Evolutionary conservation across 1,284 basidiomycete genomes (phyloP).

Genomic region (Apiotrichum gamsii): DNA sequence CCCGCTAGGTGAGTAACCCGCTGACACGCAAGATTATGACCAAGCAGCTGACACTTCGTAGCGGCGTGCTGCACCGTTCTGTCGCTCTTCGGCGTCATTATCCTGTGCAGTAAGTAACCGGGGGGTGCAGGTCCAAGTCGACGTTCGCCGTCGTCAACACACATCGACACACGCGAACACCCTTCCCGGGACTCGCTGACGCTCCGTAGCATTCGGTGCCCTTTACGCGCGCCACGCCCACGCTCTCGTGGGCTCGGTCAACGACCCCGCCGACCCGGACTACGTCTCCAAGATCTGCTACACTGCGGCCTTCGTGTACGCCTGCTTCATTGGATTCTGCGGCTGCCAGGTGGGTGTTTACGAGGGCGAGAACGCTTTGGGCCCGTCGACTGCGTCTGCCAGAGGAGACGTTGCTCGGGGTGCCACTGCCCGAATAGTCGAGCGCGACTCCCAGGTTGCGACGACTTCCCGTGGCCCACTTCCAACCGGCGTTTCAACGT

Average conservation of each 20-base stretch:
- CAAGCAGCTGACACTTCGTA: constrained; percentile 24
- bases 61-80: constrained; percentile 54
- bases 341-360: constrained; percentile 51
- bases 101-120: constrained; percentile 46
- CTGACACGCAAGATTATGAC: neutral
- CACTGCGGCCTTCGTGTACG: constrained; percentile 51
- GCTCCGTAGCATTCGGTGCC: constrained; percentile 34
- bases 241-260: constrained; percentile 48
- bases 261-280: constrained; percentile 49
- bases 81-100: constrained; percentile 52
- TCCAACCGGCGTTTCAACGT: no score
- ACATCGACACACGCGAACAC: neutral
- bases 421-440: no score
- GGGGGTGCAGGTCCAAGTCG: neutral
- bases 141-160: neutral
- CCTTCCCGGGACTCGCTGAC: neutral
- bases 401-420: no score
- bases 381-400: no score
- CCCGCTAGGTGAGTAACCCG: constrained; percentile 39
- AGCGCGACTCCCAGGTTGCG: no score
- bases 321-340: constrained; percentile 51
- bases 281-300: constrained; percentile 51
- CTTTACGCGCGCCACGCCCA: constrained; percentile 44
- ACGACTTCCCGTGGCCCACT: no score
- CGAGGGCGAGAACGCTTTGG: no score